Conservation (phyloP, 2,329 filamentous ascomycete genomes). For the Neopestalotiopsis clavispora region DNA sequence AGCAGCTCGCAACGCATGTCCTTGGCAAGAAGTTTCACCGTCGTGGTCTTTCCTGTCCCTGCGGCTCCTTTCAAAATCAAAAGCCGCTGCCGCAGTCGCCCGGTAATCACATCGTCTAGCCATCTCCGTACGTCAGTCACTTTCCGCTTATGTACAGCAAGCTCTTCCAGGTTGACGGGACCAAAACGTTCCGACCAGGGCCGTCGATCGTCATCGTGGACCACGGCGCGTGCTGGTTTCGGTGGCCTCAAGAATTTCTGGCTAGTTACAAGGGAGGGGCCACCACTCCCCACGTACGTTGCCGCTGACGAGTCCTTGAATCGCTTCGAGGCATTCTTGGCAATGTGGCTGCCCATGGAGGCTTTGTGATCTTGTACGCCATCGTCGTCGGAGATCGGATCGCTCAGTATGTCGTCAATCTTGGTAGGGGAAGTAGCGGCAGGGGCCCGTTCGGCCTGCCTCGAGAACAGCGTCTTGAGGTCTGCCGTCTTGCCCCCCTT, state of each 20-base stretch:
- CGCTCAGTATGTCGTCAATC: constrained; percentile 56
- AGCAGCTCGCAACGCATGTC: constrained; percentile 78
- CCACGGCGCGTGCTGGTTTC: constrained; percentile 31
- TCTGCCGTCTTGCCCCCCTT: constrained; percentile 54
- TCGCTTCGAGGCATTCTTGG: constrained; percentile 60
- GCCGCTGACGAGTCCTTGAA: constrained; percentile 43
- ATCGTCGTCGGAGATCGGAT: constrained; percentile 66
- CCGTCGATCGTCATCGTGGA: constrained; percentile 59
- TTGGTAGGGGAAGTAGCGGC: constrained; percentile 37
- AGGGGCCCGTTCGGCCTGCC: constrained; percentile 58
- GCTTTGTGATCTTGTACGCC: constrained; percentile 57
- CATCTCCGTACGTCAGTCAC: constrained; percentile 84
- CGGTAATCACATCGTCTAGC: constrained; percentile 76
- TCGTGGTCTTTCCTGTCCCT: constrained; percentile 92
- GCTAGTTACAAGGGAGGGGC: constrained; percentile 39
- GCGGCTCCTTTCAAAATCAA: constrained; percentile 89
- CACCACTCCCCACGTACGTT: constrained; percentile 24
- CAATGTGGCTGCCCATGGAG: constrained; percentile 58
- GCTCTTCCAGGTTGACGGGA: constrained; percentile 75
- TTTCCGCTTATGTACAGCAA: constrained; percentile 95
- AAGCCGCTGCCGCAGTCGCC: constrained; percentile 70
- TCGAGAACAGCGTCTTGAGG: constrained; percentile 64
- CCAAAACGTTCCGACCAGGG: constrained; percentile 91
- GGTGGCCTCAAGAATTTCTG: constrained; percentile 58
- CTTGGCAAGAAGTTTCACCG: constrained; percentile 76